Evolutionary conservation across 805 yeast species (phyloP), one percentile per base, ranked within the genome.

Genomic region (Nakazawaea laoshanensis): DNA sequence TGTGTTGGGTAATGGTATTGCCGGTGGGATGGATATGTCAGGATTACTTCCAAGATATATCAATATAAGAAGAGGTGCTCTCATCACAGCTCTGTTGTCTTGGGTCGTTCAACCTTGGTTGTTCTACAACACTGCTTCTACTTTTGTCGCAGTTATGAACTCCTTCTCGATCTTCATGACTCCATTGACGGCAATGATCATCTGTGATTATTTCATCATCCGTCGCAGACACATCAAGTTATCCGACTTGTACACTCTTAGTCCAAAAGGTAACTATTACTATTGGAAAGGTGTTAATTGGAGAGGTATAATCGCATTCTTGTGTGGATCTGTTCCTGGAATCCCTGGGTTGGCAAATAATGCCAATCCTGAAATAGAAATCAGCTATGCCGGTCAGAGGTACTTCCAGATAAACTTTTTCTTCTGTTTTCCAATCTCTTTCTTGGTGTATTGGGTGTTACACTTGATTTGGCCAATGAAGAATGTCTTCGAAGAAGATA

Each of bases 21-120:
- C 68, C 25, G 69, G 68, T 8, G 74, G 71, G 10, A 70, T 67
- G 54, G 74, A 68, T 39, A 42, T 70, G 42, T 61, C 70, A 16
- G 74, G 67, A 35, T 40, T 70, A 38, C 53, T 59, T 31, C 73
- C 73, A n/a, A 50, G 53, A 34, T 66, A 57, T 39, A 47, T 67
- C 42, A 60, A 61, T 41, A 53, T 67, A 30, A 49, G 52, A 27
- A 50, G 73, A 24, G 78, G 77, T n/a, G 66, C 71, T 18, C 52
- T 56, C 46, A 45, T 67, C 34, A 61, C 59, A 13, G 52, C 49
- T 19, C 33, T 46, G 31, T 42, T 55, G 19, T 49, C 63, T 3
- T 52, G 59, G 52, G 52, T 48, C 7, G 40, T 52, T 24, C 60
- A 57, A 37, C 70, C 70, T 7, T 63, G 70, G 70, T 50, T 47